Evolutionary conservation across 2,329 filamentous ascomycete genomes (phyloP), one percentile per base, ranked within the genome.

Genomic region (Cryoendolithus antarcticus): DNA sequence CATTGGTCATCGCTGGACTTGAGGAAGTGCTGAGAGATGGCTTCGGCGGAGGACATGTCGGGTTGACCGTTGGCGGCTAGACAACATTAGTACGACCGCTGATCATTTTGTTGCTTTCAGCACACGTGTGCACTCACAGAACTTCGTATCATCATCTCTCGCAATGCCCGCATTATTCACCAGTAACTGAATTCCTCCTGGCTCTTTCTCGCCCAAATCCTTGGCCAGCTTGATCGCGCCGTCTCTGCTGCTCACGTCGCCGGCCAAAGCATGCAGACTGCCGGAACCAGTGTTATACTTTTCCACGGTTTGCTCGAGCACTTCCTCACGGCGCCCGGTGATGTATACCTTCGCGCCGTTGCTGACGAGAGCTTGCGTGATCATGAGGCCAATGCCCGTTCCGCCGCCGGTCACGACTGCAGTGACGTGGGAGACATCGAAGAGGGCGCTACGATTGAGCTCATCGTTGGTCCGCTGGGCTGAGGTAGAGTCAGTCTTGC

Each of bases 121-220:
- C 24, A 13, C 15, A 3, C 12, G 10, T 19, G 9, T 12, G 4
- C 9, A 45, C 47, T 12, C 41, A 35, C 62, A 67, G 48, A 66
- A 71, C 37, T 65, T 66, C 2, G 70, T 74, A 37, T 62, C 60
- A 32, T 71, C 62, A 45, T 75, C 72, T 27, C 62, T 59, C 9
- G 71, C 69, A 39, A 73, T 63, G 1, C 71, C 69, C 6, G 69
- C 69, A 39, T 71, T 72, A 52, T 72, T 72, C 12, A 73, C 66
- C 5, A 73, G 60, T 34, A 75, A 51, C 40, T 75, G 69, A 24
- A 75, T 67, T 3, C 70, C 70, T 6, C 66, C 63, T 1, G 65
- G 57, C 48, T 75, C 71, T 42, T 67, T 66, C 41, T 58, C 43
- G 35, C 53, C 50, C 8, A 68, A 47, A 39, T 64, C 60, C 30